Percentiles rank a stretch among this genome's conserved stretches.
Conservation (phyloP, 345 rosid genomes). For the Salix viminalis region DNA sequence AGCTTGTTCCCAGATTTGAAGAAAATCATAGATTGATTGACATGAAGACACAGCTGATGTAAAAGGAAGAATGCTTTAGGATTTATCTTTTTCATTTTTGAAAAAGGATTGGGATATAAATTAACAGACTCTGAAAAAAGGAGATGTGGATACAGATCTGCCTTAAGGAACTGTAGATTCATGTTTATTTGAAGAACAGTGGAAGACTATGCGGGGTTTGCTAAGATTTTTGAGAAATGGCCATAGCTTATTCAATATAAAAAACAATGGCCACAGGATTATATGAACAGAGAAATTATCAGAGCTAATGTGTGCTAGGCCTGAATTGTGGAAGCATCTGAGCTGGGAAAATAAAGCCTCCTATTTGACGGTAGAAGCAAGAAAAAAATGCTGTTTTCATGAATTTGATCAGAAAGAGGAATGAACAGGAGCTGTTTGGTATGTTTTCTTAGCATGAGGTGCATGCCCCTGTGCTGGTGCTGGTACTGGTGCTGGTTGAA, state of each 20-base stretch:
- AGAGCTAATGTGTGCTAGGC: conserved; percentile 35
- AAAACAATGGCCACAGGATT: conserved; percentile 8
- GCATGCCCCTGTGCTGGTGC: conserved; percentile 15
- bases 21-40: conserved; percentile 17
- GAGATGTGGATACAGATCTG: conserved; percentile 14
- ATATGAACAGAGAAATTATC: conserved; percentile 25
- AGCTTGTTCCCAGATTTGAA: conserved; percentile 32
- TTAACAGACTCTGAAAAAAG: conserved; percentile 31
- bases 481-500: conserved; percentile 22
- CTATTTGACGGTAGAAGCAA: conserved; percentile 30
- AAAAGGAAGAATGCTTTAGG: conserved; percentile 23
- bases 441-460: conserved; percentile 30
- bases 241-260: conserved; percentile 37
- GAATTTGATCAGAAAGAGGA: conserved; percentile 30
- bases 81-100: conserved; percentile 11
- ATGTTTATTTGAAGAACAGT: conserved; percentile 36
- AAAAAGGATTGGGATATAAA: conserved; percentile 29
- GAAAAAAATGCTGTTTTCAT: conserved; percentile 13
- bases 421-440: conserved; percentile 19
- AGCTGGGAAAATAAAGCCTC: conserved; percentile 35
- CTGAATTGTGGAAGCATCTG: conserved; percentile 32
- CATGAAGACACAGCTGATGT: conserved; percentile 24
- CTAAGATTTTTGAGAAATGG: conserved; percentile 28
- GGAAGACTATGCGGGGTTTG: conserved; percentile 32
- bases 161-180: conserved; percentile 32